phyloP scores from a whole-genome alignment of 2,329 filamentous ascomycete genomes.

The Exophiala calicioides region DNA sequence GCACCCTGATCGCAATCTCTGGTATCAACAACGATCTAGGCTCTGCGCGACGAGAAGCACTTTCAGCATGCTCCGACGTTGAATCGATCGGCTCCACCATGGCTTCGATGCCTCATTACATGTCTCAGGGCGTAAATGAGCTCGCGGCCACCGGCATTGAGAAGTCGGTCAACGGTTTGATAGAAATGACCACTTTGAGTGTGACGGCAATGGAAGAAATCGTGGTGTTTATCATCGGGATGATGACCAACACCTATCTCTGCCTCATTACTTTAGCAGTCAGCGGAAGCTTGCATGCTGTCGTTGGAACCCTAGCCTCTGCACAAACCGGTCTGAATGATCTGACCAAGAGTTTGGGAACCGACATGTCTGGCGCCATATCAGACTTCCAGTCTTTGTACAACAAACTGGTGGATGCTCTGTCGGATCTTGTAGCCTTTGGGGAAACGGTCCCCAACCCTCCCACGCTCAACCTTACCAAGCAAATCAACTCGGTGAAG shows the following conservation, averaged over 20 bases:
- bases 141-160: conserved; percentile 79
- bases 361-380: conserved; percentile 46
- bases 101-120: conserved; percentile 97
- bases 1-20: conserved; percentile 74
- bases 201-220: conserved; percentile 83
- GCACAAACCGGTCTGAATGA: conserved; percentile 63
- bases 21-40: conserved; percentile 72
- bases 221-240: conserved; percentile 87
- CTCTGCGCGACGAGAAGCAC: conserved; percentile 75
- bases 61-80: conserved; percentile 86
- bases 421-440: conserved; percentile 49
- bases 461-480: conserved; percentile 65
- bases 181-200: conserved; percentile 74
- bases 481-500: conserved; percentile 66
- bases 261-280: conserved; percentile 86
- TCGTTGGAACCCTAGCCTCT: conserved; percentile 61
- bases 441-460: conserved; percentile 46
- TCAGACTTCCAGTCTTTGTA: conserved; percentile 57
- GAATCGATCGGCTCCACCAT: conserved; percentile 91
- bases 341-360: conserved; percentile 47
- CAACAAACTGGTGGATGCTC: conserved; percentile 52
- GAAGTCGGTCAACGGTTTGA: conserved; percentile 75
- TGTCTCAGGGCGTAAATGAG: conserved; percentile 84
- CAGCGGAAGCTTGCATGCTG: conserved; percentile 73
- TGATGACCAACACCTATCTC: conserved; percentile 85